Conservation (phyloP, 2,329 filamentous ascomycete genomes). For the Plectosphaerella plurivora region DNA sequence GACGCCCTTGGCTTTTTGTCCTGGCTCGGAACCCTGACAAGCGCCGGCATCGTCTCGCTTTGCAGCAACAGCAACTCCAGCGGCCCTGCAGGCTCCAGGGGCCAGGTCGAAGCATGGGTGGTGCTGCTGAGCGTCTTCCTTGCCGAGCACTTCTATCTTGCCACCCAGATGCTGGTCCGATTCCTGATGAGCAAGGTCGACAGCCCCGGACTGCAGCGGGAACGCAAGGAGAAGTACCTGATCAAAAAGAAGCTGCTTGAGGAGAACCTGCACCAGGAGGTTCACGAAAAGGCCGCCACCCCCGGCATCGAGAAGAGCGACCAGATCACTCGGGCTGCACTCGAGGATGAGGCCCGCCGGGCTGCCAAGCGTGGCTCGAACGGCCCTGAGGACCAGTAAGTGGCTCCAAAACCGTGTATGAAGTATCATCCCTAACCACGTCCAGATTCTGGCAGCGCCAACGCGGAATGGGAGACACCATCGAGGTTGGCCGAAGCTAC, state of each 20-base stretch:
- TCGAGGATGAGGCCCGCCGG: constrained; percentile 60
- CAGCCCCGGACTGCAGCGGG: constrained; percentile 79
- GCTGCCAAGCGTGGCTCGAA: constrained; percentile 44
- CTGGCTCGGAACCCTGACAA: constrained; percentile 88
- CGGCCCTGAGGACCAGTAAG: constrained; percentile 47
- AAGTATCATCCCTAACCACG: constrained; percentile 1
- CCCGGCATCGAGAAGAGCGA: constrained; percentile 48
- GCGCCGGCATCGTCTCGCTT: constrained; percentile 82
- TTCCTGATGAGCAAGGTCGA: constrained; percentile 75
- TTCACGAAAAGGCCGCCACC: constrained; percentile 41
- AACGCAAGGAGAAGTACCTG: constrained; percentile 73
- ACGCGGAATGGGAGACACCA: constrained; percentile 51
- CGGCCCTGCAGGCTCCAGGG: constrained; percentile 61
- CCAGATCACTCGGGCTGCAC: constrained; percentile 58
- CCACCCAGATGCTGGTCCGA: constrained; percentile 67
- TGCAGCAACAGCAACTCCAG: constrained; percentile 69
- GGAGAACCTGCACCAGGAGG: constrained; percentile 60
- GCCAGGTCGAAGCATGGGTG: constrained; percentile 72
- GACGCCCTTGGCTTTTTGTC: constrained; percentile 82
- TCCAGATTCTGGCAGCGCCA: constrained; percentile 59
- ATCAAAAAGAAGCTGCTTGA: constrained; percentile 77
- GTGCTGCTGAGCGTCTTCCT: constrained; percentile 78
- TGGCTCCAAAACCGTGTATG: background rate
- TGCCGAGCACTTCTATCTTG: constrained; percentile 86
- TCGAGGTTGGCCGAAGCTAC: constrained; percentile 49